Percentiles rank a stretch among this genome's conserved stretches.
phyloP scores from a whole-genome alignment of 176 grass and related monocot genomes.

The Paspalum vaginatum region DNA sequence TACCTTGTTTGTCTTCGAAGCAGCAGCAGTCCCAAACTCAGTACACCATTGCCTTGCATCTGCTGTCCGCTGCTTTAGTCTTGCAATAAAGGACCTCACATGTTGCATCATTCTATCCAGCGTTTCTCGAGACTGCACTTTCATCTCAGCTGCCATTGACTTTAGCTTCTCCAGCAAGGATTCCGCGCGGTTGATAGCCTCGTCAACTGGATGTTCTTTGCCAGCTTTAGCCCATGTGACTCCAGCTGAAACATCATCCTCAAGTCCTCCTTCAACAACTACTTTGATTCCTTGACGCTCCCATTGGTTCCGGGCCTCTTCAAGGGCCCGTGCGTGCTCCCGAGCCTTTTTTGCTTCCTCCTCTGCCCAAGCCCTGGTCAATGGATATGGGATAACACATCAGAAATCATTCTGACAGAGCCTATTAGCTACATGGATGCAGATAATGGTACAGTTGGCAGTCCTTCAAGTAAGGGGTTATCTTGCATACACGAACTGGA shows the following conservation, averaged over 20 bases:
- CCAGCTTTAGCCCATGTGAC: slow-evolving; percentile 74
- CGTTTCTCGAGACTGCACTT: slow-evolving; percentile 40
- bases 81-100: slow-evolving; percentile 61
- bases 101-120: slow-evolving; percentile 71
- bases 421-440: slow-evolving; percentile 36
- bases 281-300: slow-evolving; percentile 86
- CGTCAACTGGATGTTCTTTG: slow-evolving; percentile 58
- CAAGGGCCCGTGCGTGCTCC: slow-evolving; percentile 74
- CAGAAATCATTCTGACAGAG: background rate
- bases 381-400: slow-evolving; percentile 31
- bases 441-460: slow-evolving; percentile 4
- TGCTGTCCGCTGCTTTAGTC: slow-evolving; percentile 54
- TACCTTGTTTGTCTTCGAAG: slow-evolving; percentile 48
- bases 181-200: slow-evolving; percentile 55
- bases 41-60: slow-evolving; percentile 34
- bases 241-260: slow-evolving; percentile 65
- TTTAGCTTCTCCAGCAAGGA: slow-evolving; percentile 68
- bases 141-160: slow-evolving; percentile 52
- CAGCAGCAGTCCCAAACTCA: slow-evolving; percentile 33
- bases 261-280: slow-evolving; percentile 66
- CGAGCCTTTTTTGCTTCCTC: slow-evolving; percentile 91
- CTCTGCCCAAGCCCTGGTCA: slow-evolving; percentile 89
- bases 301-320: slow-evolving; percentile 83
- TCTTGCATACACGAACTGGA: slow-evolving; percentile 1
- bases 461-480: background rate